These are phyloP conservation scores for Naematelia encephala DNA, from an alignment of 768 basidiomycete genomes.

Conservation along the genomic window DNA sequence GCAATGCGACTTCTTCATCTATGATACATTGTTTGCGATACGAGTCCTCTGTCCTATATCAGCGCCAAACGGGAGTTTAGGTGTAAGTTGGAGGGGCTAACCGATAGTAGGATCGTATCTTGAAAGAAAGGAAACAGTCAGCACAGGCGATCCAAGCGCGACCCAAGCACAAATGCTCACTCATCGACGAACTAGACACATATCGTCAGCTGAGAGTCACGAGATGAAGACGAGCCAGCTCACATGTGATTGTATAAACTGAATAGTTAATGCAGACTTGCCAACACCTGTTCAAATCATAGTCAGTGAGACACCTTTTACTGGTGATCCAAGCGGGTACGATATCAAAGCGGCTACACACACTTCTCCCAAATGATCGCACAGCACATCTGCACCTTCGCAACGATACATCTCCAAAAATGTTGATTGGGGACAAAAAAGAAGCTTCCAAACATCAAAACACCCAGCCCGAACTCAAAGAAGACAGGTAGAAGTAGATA, in stretches of 20 bases:
- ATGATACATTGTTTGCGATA: conserved; percentile 97
- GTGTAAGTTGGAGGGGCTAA: no score
- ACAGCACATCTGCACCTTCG: background rate
- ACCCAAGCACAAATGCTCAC: no score
- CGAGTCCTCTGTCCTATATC: conserved; percentile 68
- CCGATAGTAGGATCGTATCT: conserved; percentile 84
- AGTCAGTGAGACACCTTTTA: conserved; percentile 8
- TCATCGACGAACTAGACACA: conserved; percentile 47
- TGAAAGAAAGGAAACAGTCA: conserved; percentile 2
- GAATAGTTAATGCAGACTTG: conserved; percentile 92
- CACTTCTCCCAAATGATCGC: background rate
- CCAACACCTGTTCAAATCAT: conserved; percentile 61
- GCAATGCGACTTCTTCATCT: conserved; percentile 95
- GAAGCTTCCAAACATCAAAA: no score
- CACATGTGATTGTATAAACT: conserved; percentile 75
- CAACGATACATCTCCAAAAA: background rate
- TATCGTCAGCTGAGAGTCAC: conserved; percentile 14
- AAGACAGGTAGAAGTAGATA: no score
- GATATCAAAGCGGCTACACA: background rate
- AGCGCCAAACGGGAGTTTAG: background rate
- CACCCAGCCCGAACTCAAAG: background rate
- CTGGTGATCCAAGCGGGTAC: background rate
- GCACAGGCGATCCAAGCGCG: conserved; percentile 1
- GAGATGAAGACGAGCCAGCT: conserved; percentile 6
- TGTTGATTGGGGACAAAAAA: background rate